phyloP scores from a whole-genome alignment of 495 filamentous ascomycete genomes.

The Aspergillus sparsus region DNA sequence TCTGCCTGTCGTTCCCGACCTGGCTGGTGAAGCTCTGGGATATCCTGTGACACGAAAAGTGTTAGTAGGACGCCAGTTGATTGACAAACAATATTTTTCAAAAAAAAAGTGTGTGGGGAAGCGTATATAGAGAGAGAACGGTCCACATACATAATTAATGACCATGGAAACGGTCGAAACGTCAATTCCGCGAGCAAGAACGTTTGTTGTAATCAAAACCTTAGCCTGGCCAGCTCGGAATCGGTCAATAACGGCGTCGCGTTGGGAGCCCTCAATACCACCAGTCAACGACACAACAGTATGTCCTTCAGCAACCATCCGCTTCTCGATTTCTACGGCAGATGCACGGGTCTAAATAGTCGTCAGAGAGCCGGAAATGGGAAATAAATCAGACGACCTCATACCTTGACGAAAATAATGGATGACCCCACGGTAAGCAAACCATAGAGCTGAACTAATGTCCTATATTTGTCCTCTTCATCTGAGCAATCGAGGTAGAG shows the following conservation, averaged over 20 bases:
- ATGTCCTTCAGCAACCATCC: slow-evolving; percentile 87
- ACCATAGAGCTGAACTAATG: slow-evolving; percentile 88
- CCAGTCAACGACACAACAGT: slow-evolving; percentile 86
- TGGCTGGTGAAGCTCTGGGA: slow-evolving; percentile 47
- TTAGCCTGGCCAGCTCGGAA: slow-evolving; percentile 87
- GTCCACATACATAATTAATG: slow-evolving; percentile 75
- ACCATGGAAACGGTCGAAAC: slow-evolving; percentile 96
- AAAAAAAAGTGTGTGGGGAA: too few species aligned
- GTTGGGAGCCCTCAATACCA: slow-evolving; percentile 76
- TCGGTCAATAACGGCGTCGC: slow-evolving; percentile 81
- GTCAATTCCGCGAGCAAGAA: slow-evolving; percentile 95
- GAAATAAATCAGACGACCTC: slow-evolving; percentile 6
- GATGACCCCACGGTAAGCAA: slow-evolving; percentile 94
- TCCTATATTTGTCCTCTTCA: slow-evolving; percentile 81
- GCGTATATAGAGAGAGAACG: too few species aligned
- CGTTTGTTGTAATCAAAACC: slow-evolving; percentile 98
- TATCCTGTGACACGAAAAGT: slow-evolving; percentile 44
- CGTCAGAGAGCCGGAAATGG: slow-evolving; percentile 15
- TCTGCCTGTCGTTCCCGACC: slow-evolving; percentile 57
- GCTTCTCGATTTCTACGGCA: slow-evolving; percentile 76
- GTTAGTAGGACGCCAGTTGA: slow-evolving; percentile 13
- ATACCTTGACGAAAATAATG: slow-evolving; percentile 93
- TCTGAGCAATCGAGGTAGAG: slow-evolving; percentile 88
- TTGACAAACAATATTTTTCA: neutral
- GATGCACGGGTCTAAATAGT: slow-evolving; percentile 68